phyloP scores from a whole-genome alignment of 352 stramenopile species.

The Pythium volutum region DNA sequence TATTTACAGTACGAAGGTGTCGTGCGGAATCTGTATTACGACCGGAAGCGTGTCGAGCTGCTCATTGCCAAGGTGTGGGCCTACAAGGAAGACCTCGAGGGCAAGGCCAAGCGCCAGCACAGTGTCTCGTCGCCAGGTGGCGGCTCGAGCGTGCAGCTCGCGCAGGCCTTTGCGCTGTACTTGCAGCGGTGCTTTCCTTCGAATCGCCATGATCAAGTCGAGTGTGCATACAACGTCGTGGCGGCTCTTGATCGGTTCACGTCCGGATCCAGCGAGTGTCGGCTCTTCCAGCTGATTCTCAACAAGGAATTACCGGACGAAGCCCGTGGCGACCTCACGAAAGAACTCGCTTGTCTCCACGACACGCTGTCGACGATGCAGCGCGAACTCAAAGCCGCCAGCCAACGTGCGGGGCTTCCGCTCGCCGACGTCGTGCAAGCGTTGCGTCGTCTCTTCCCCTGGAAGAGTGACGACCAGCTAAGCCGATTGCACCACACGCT shows the following conservation, averaged over 20 bases:
- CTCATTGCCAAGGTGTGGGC: conserved; percentile 58
- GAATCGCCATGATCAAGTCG: conserved; percentile 35
- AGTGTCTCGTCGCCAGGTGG: neutral
- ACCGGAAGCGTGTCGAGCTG: conserved; percentile 40
- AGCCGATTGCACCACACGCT: conserved; percentile 42
- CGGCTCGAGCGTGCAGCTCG: conserved; percentile 21
- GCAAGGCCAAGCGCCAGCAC: conserved; percentile 30
- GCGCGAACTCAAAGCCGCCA: conserved; percentile 41
- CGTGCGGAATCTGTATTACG: conserved; percentile 56
- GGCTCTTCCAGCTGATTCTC: conserved; percentile 52
- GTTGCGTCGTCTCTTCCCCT: conserved; percentile 51
- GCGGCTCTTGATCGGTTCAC: conserved; percentile 42
- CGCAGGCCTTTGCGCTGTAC: conserved; percentile 34
- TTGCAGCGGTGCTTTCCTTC: conserved; percentile 33
- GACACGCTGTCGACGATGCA: conserved; percentile 49
- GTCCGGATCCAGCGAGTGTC: conserved; percentile 40
- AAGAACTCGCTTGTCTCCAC: conserved; percentile 42
- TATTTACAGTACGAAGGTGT: conserved; percentile 60
- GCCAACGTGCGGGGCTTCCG: conserved; percentile 23
- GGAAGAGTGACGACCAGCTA: conserved; percentile 50
- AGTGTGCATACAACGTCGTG: conserved; percentile 64
- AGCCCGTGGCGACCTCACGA: conserved; percentile 35
- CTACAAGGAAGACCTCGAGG: conserved; percentile 52
- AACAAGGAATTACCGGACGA: conserved; percentile 45
- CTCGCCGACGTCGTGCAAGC: conserved; percentile 45